These are phyloP conservation scores for Saprolegnia diclina DNA, from an alignment of 352 stramenopile species.

Conservation along the genomic window DNA sequence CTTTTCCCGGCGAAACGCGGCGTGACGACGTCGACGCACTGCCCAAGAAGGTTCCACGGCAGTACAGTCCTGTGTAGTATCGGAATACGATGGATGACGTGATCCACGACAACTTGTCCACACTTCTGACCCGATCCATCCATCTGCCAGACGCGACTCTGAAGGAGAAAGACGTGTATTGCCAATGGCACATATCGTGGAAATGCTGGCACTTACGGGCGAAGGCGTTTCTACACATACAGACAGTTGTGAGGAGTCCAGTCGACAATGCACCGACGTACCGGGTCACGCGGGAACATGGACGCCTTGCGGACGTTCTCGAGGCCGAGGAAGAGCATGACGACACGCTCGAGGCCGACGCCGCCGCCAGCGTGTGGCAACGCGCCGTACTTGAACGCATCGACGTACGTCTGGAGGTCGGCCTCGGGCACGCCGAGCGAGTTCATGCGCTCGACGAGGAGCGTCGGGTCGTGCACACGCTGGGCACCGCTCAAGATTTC, in stretches of 20 bases:
- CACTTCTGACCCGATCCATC: too few species aligned
- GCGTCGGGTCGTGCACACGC: slow-evolving; percentile 95
- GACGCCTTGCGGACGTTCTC: slow-evolving; percentile 98
- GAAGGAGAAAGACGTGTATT: too few species aligned
- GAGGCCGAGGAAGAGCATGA: slow-evolving; percentile 98
- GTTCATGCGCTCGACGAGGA: slow-evolving; percentile 91
- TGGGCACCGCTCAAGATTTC: slow-evolving; percentile 99
- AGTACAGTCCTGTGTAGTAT: too few species aligned
- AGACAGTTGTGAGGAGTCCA: background rate
- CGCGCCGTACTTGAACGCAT: slow-evolving; percentile 98
- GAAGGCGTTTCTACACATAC: slow-evolving; percentile 19
- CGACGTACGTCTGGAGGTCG: slow-evolving; percentile 94
- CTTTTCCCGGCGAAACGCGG: too few species aligned
- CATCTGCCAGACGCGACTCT: too few species aligned
- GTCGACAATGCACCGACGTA: slow-evolving; percentile 29
- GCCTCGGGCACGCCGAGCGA: slow-evolving; percentile 77
- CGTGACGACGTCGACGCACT: too few species aligned
- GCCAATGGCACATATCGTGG: too few species aligned
- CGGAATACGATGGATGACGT: too few species aligned
- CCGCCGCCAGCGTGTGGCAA: slow-evolving; percentile 97
- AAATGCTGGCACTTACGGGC: background rate
- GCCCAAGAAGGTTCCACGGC: too few species aligned
- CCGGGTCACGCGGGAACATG: slow-evolving; percentile 98
- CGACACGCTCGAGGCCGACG: slow-evolving; percentile 98
- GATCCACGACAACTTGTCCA: too few species aligned